Percentiles rank a stretch among this genome's conserved stretches.
Conservation (phyloP, 441 rosid genomes). For the Populus hybrid region DNA sequence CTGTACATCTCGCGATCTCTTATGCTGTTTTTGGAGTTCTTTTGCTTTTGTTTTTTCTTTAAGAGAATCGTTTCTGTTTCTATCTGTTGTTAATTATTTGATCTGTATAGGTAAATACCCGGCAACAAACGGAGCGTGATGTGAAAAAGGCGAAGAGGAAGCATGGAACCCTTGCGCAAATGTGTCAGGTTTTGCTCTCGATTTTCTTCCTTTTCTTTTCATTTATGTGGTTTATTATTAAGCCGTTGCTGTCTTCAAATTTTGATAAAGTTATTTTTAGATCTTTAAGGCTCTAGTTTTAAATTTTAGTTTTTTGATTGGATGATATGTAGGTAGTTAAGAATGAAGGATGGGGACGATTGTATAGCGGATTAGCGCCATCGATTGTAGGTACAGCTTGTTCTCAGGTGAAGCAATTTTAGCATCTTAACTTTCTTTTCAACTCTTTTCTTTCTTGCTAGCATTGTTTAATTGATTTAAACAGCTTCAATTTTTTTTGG, state of each 20-base stretch:
- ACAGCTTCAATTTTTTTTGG: too few relatives aligned
- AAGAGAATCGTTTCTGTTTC: background rate
- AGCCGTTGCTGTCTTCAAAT: too few relatives aligned
- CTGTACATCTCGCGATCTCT: constrained; percentile 39
- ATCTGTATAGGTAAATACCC: constrained; percentile 64
- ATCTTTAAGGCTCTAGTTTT: background rate
- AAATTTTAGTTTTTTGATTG: background rate
- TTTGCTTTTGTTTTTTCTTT: background rate
- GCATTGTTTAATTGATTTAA: background rate
- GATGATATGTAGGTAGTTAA: constrained; percentile 58
- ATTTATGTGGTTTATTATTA: background rate
- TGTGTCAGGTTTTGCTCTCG: constrained; percentile 56
- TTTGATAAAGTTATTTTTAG: too few relatives aligned
- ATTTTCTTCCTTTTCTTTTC: background rate
- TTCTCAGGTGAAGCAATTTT: constrained; percentile 59
- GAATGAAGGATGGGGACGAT: constrained; percentile 87
- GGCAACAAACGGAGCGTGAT: constrained; percentile 93
- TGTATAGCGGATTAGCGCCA: constrained; percentile 81
- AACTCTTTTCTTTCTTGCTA: background rate
- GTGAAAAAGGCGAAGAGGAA: constrained; percentile 71
- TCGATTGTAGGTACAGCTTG: constrained; percentile 87
- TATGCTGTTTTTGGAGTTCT: background rate
- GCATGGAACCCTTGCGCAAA: constrained; percentile 59
- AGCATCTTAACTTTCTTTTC: background rate
- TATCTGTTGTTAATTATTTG: background rate